Base-by-base conservation (phyloP, 768 basidiomycete genomes). In the Phylloporus arenicola region DNA sequence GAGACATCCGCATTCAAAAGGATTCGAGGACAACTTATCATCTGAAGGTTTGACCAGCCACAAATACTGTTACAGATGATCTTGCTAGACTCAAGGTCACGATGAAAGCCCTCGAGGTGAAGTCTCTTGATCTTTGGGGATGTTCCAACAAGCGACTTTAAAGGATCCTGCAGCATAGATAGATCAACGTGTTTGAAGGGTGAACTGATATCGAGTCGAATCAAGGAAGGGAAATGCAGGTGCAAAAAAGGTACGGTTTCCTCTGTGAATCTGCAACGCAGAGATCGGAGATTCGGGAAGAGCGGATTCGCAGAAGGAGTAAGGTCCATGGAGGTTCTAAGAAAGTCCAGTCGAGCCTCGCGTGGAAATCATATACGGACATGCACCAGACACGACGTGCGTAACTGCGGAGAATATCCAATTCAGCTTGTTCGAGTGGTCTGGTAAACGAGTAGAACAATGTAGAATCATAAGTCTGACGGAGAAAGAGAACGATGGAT, bases 41-140 rank as follows among this genome's bases (percentile, higher is more conserved):
- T 27, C 24, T 42, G 39, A n/a, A 53, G 43, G n/a, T 50, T 33
- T 6, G 47, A 34, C 56, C 52, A 54, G 19, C 41, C 43, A 30
- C 50, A 37, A 16, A 57, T n/a, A 34, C 33, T 33, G 6, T 25
- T 9, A 2, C 43, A 53, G 46, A 42, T 6, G 10, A 11, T 20
- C 16, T 35, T 27, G 13, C 19, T 39, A 11, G 19, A 22, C 6
- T 10, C 12, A 7, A 13, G 31, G 2, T 31, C 31, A 33, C 3
- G 41, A 6, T 16, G 3, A 17, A 12, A 16, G 22, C n/a, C 29
- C 8, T n/a, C 1, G 24, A 45, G 17, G 13, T 22, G 3, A 11
- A 42, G 9, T 27, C n/a, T 11, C 31, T 12, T 27, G 5, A 46
- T 22, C 11, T 38, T 27, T 17, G 45, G 45, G 3, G 45, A 46